Conservation (phyloP, 805 yeast species). For the Ogataea philodendri region DNA sequence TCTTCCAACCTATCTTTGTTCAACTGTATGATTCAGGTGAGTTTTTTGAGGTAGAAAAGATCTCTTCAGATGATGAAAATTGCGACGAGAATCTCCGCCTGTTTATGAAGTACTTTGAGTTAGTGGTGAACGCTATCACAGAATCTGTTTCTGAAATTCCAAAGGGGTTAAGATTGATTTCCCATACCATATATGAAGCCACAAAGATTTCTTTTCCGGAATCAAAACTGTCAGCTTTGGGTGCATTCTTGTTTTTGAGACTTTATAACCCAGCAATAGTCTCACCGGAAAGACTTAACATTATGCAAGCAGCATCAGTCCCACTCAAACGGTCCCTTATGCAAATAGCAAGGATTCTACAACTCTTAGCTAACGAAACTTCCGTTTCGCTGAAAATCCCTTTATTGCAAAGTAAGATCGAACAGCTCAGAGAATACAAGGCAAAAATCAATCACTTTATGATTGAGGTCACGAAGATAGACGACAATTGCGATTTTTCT, state of each 20-base stretch:
- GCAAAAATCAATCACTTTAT: constrained; percentile 41
- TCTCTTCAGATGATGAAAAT: constrained; percentile 31
- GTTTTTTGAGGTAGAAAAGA: constrained; percentile 64
- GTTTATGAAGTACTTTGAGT: constrained; percentile 56
- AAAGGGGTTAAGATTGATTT: constrained; percentile 64
- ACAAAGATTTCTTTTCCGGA: constrained; percentile 64
- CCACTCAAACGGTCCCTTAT: constrained; percentile 60
- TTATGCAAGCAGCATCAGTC: constrained; percentile 18
- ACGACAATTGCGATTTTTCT: constrained; percentile 6
- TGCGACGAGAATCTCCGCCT: constrained; percentile 42
- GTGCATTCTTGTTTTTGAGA: constrained; percentile 81
- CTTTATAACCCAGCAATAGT: constrained; percentile 87
- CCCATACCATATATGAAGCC: constrained; percentile 59
- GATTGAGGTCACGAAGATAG: constrained; percentile 28
- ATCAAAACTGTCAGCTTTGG: constrained; percentile 69
- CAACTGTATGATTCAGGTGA: constrained; percentile 49
- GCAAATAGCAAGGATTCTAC: constrained; percentile 78
- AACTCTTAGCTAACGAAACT: constrained; percentile 83
- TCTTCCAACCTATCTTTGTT: constrained; percentile 56
- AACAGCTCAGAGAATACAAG: constrained; percentile 41
- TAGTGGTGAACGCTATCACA: constrained; percentile 58
- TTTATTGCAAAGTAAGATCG: constrained; percentile 37
- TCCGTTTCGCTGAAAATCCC: constrained; percentile 66
- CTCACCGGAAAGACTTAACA: constrained; percentile 64
- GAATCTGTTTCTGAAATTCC: constrained; percentile 61